Evolutionary conservation across 2,329 filamentous ascomycete genomes (phyloP), one percentile per base, ranked within the genome.

Genomic region (Colletotrichum salicis): DNA sequence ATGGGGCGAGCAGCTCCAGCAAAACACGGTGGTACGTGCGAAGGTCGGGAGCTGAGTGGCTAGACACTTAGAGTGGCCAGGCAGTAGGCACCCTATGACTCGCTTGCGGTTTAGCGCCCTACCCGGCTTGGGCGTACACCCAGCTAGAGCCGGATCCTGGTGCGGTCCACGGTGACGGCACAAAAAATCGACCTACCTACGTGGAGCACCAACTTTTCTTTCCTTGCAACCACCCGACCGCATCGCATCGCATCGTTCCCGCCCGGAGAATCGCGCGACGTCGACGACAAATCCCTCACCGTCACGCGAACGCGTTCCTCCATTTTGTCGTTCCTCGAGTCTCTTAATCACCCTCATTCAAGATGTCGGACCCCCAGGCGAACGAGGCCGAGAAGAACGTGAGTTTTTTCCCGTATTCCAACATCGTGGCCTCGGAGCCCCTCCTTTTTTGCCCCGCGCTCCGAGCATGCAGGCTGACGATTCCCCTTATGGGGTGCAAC

Each of bases 321-420:
- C 65, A 71, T 71, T 71, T 71, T 71, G 69, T 62, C 48, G 45
- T 64, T 35, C 48, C 54, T n/a, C 54, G 48, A 69, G 45, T 64
- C 54, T n/a, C 35, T 15, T 51, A n/a, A 45, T 71, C 70, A 67
- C 74, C 71, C 73, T 75, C 76, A 75, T 74, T 82, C 89, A 95
- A 86, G 79, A 97, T 97, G 94, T 95, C 93, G 87, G 92, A 95
- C 85, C 87, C 92, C 80, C 91, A 94, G 86, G 90, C 91, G 83
- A 95, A 92, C 86, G 96, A 98, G 86, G 96, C 96, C 78, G 96
- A 99, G 90, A 98, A 98, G 91, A 99, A 98, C 85, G 89, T 91
- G 80, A 84, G 87, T 86, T 55, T 13, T 68, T 61, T 57, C 51
- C 55, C 37, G 41, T 54, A 19, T 24, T 65, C 67, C 19, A 31